phyloP scores from a whole-genome alignment of 345 rosid species.

The Citrus sinensis region DNA sequence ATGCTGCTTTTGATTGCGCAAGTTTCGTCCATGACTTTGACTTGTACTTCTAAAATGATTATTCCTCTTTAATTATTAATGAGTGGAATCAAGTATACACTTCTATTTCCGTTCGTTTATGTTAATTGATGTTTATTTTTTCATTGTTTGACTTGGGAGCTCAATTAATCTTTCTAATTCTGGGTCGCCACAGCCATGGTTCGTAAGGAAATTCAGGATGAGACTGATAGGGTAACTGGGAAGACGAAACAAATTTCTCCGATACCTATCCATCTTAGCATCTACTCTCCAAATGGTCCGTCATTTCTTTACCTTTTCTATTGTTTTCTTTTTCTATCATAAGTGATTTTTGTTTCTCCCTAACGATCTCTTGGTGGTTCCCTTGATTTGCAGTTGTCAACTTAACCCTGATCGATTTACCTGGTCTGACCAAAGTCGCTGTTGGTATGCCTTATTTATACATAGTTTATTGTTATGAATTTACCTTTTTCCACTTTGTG shows the following conservation, averaged over 20 bases:
- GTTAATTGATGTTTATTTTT: not conserved
- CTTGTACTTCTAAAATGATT: not conserved
- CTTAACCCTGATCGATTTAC: constrained; percentile 86
- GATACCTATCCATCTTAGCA: constrained; percentile 92
- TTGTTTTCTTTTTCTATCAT: not conserved
- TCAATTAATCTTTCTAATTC: not conserved
- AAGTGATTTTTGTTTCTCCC: not conserved
- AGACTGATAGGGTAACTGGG: constrained; percentile 89
- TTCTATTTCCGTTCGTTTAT: not conserved
- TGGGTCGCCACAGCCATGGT: constrained; percentile 52
- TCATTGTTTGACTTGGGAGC: not conserved
- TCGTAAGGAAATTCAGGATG: constrained; percentile 88
- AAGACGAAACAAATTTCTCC: constrained; percentile 86
- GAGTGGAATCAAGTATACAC: not conserved
- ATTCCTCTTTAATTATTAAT: not conserved
- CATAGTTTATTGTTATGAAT: not conserved
- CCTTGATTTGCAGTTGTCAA: constrained; percentile 72
- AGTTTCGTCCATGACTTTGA: not conserved
- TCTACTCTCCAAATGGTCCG: constrained; percentile 81
- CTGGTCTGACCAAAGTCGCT: constrained; percentile 95
- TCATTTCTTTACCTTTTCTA: not conserved
- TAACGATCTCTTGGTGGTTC: not conserved
- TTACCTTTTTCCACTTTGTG: constrained; percentile 2
- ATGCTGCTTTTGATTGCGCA: not conserved
- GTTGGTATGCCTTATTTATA: constrained; percentile 48